Conservation (phyloP, 164 flowering plant species). For the Chloranthus sessilifolius region DNA sequence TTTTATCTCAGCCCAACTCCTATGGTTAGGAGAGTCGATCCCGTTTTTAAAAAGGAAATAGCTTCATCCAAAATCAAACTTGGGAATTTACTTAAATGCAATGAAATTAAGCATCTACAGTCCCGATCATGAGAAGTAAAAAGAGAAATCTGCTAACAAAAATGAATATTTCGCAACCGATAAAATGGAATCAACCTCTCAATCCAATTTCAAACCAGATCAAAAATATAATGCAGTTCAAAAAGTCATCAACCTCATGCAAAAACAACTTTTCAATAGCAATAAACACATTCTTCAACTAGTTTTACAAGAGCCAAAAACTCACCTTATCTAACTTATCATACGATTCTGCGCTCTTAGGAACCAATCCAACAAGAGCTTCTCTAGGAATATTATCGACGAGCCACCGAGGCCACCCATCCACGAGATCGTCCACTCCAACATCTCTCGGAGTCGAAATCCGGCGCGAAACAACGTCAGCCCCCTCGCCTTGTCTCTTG, state of each 20-base stretch:
- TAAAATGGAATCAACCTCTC: no score
- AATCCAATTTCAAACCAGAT: not conserved
- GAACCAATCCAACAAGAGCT: constrained; percentile 50
- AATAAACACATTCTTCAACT: not conserved
- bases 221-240: not conserved
- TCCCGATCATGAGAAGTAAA: no score
- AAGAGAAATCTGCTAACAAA: no score
- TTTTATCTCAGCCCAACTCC: no score
- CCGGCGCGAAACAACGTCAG: constrained; percentile 9
- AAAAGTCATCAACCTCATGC: not conserved
- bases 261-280: no score
- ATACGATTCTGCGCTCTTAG: constrained; percentile 60
- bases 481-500: constrained; percentile 15
- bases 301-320: not conserved
- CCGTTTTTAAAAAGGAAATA: no score
- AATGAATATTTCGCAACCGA: no score
- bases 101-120: no score
- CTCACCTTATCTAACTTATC: constrained; percentile 63
- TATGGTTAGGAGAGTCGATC: no score
- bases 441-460: constrained; percentile 3
- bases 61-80: no score
- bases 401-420: constrained; percentile 77
- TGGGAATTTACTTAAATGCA: no score
- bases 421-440: constrained; percentile 29
- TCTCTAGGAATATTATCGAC: constrained; percentile 47